These are phyloP conservation scores for Talaromyces verruculosus DNA, from an alignment of 2,329 filamentous ascomycete species.

Conservation along the genomic window DNA sequence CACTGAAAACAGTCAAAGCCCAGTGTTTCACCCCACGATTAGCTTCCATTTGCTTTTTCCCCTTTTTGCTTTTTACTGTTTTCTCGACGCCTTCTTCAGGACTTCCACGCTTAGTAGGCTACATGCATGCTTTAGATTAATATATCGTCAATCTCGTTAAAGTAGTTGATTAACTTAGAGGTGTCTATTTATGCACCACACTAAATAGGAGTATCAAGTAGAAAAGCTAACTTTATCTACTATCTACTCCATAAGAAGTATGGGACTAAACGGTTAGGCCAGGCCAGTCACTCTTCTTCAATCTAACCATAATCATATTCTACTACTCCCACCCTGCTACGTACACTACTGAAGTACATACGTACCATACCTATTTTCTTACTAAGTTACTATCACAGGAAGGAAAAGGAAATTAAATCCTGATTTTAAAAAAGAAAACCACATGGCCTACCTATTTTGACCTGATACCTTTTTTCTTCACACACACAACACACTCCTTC, in stretches of 20 bases:
- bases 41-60: conserved; percentile 15
- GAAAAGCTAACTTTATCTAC: neutral
- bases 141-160: neutral
- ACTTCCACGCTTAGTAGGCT: neutral
- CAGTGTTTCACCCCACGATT: conserved; percentile 24
- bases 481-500: conserved; percentile 5
- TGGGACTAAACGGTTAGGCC: neutral
- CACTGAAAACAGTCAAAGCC: conserved; percentile 18
- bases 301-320: conserved; percentile 13
- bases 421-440: conserved; percentile 17
- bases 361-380: conserved; percentile 6
- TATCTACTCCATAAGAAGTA: neutral
- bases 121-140: conserved; percentile 8
- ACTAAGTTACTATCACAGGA: conserved; percentile 5
- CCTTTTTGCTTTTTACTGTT: conserved; percentile 8
- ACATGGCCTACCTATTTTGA: conserved; percentile 18
- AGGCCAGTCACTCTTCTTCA: conserved; percentile 6
- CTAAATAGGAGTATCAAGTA: conserved; percentile 3
- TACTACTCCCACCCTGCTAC: conserved; percentile 10
- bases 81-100: conserved; percentile 9
- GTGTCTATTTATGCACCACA: neutral
- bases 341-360: conserved; percentile 6
- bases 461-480: neutral
- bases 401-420: conserved; percentile 8
- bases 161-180: neutral